Evolutionary conservation across 768 basidiomycete genomes (phyloP).

Genomic region (Trametes gibbosa): DNA sequence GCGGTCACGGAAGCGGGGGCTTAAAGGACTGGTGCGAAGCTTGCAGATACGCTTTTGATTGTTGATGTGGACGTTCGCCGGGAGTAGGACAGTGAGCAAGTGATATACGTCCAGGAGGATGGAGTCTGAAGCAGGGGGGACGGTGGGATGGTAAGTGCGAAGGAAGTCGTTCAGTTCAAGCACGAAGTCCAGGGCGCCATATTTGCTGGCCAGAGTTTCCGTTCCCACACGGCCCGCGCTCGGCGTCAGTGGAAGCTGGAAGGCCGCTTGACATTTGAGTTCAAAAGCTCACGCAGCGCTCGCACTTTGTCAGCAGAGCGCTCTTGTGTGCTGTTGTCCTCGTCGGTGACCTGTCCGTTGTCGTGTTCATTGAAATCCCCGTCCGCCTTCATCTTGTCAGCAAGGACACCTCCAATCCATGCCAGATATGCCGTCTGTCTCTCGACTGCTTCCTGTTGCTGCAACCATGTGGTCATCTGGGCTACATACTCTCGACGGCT

Average conservation of each 20-base stretch:
- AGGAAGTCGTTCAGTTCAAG: neutral
- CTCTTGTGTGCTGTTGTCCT: neutral
- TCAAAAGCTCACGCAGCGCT: neutral
- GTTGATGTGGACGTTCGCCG: neutral
- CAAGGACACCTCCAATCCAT: neutral
- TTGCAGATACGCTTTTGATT: neutral
- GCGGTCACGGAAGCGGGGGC: neutral
- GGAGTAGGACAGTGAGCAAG: neutral
- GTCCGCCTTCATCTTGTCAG: neutral
- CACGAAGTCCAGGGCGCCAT: neutral
- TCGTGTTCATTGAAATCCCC: neutral
- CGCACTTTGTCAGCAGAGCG: neutral
- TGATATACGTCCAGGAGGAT: neutral
- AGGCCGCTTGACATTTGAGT: neutral
- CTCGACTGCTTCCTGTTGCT: slow-evolving; percentile 30
- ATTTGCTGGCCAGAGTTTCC: neutral
- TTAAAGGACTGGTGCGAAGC: neutral
- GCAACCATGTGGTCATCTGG: slow-evolving; percentile 41
- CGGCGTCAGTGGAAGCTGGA: neutral
- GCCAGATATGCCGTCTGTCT: slow-evolving; percentile 18
- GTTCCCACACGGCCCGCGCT: neutral
- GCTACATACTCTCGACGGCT: slow-evolving; percentile 35
- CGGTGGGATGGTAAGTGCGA: neutral
- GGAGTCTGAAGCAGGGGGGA: neutral
- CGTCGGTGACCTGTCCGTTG: neutral